phyloP scores from a whole-genome alignment of 2,329 filamentous ascomycete species.

The Aciculosporium take region DNA sequence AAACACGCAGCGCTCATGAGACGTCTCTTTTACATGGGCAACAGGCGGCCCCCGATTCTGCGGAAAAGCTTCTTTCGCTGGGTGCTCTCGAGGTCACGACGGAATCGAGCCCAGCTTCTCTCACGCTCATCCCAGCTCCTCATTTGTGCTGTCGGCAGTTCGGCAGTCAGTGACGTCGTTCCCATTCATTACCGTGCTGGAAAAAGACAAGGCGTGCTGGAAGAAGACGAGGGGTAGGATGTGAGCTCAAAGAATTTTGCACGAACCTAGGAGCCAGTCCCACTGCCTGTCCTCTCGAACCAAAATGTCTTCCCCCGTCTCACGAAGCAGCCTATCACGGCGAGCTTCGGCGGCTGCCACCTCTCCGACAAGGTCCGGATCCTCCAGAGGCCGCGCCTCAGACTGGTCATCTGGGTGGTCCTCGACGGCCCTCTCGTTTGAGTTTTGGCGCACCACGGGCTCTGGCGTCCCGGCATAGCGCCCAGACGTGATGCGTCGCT shows the following conservation, averaged over 20 bases:
- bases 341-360: slow-evolving; percentile 44
- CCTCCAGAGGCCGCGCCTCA: slow-evolving; percentile 41
- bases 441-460: slow-evolving; percentile 11
- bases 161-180: not conserved
- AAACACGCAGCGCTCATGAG: not conserved
- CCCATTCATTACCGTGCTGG: not conserved
- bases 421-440: not conserved
- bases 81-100: slow-evolving; percentile 22
- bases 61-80: slow-evolving; percentile 25
- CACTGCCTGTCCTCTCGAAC: slow-evolving; percentile 43
- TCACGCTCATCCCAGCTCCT: slow-evolving; percentile 36
- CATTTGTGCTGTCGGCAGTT: slow-evolving; percentile 30
- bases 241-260: not conserved
- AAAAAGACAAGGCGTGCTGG: no score
- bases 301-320: slow-evolving; percentile 40
- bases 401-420: not conserved
- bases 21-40: slow-evolving; percentile 5
- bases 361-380: slow-evolving; percentile 54
- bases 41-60: slow-evolving; percentile 23
- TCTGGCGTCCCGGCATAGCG: slow-evolving; percentile 18
- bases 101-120: slow-evolving; percentile 30
- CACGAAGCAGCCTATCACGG: slow-evolving; percentile 40
- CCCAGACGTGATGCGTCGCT: slow-evolving; percentile 40
- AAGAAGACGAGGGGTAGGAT: no score
- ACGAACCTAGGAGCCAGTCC: slow-evolving; percentile 46